Percentiles rank a stretch among this genome's conserved stretches.
Evolutionary conservation across 805 yeast genomes (phyloP).

Genomic region (Pichia insulana): DNA sequence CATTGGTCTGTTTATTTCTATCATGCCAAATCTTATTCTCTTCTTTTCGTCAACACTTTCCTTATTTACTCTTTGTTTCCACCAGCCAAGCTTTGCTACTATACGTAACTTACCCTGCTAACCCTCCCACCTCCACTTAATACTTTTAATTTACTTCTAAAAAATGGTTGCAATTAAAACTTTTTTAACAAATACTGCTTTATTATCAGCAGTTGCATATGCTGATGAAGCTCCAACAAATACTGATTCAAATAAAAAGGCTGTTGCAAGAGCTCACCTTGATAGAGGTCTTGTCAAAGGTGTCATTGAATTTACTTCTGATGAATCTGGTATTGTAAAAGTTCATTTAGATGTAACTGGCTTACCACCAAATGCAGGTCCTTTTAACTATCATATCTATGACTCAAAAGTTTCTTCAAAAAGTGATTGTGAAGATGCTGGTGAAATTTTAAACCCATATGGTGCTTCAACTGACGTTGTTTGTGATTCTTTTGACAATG

Average conservation of each 20-base stretch:
- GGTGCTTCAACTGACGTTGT: slow-evolving; percentile 35
- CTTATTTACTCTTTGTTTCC: too few species aligned
- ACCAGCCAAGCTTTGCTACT: too few species aligned
- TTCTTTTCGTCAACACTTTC: too few species aligned
- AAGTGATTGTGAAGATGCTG: slow-evolving; percentile 47
- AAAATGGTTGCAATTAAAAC: slow-evolving; percentile 16
- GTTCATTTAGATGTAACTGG: slow-evolving; percentile 68
- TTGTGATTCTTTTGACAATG: slow-evolving; percentile 43
- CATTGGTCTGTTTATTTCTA: too few species aligned
- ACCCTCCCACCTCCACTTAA: too few species aligned
- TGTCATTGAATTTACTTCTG: slow-evolving; percentile 51
- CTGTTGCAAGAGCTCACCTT: slow-evolving; percentile 51
- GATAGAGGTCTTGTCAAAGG: slow-evolving; percentile 40
- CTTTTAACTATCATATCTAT: slow-evolving; percentile 64
- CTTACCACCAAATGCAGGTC: slow-evolving; percentile 57
- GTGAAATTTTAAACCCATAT: slow-evolving; percentile 58
- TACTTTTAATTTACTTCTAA: too few species aligned
- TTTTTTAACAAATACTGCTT: slow-evolving; percentile 18
- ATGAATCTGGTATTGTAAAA: slow-evolving; percentile 40
- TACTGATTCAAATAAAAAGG: slow-evolving; percentile 39
- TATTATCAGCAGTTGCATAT: slow-evolving; percentile 32
- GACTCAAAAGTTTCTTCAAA: slow-evolving; percentile 42
- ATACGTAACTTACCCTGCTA: too few species aligned
- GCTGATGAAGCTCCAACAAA: slow-evolving; percentile 39
- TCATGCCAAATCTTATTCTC: too few species aligned